phyloP scores from a whole-genome alignment of 1,284 basidiomycete species.

The Trametes pubescens region DNA sequence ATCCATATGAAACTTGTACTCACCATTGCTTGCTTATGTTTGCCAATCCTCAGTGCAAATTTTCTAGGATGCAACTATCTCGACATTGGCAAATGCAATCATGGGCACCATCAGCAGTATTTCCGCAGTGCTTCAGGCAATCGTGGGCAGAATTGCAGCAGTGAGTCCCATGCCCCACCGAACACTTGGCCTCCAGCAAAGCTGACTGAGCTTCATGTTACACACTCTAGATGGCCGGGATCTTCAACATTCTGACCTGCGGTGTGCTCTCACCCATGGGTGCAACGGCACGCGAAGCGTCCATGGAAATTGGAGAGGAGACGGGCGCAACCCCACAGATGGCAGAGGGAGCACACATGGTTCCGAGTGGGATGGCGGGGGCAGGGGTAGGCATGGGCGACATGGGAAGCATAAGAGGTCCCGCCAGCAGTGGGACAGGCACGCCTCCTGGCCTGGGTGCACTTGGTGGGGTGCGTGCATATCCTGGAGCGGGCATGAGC shows the following conservation, averaged over 20 bases:
- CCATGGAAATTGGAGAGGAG: constrained; percentile 9
- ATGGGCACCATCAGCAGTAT: constrained; percentile 16
- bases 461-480: neutral
- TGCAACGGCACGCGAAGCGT: constrained; percentile 2
- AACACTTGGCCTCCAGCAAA: neutral
- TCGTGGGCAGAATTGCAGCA: constrained; percentile 19
- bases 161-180: constrained; percentile 4
- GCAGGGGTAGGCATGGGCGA: neutral
- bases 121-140: constrained; percentile 17
- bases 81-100: constrained; percentile 18
- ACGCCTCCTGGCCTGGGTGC: too few species aligned
- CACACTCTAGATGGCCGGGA: constrained; percentile 10
- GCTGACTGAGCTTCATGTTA: neutral
- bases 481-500: neutral
- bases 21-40: neutral
- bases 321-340: constrained; percentile 7
- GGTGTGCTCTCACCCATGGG: constrained; percentile 16
- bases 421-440: neutral
- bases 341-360: constrained; percentile 2
- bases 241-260: constrained; percentile 22
- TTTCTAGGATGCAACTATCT: constrained; percentile 17
- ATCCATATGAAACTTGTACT: neutral
- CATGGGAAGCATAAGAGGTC: neutral
- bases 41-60: neutral
- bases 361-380: neutral